These are phyloP conservation scores for Saccharomyces hybrid DNA, from an alignment of 1,139 yeast species.

Conservation along the genomic window DNA sequence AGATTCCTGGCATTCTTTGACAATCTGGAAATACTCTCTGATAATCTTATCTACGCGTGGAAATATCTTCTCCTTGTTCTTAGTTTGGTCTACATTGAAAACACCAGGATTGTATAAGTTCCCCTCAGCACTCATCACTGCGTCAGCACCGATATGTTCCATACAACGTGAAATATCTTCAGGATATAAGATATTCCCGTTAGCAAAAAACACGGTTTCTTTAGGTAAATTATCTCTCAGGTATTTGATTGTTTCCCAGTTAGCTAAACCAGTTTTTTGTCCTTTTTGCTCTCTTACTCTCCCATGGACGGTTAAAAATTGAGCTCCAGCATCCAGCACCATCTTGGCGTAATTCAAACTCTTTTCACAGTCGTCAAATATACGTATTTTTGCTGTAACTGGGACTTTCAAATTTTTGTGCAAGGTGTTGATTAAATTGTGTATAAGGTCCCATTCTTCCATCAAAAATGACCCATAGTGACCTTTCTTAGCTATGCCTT, in stretches of 20 bases:
- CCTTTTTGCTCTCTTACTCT: constrained; percentile 97
- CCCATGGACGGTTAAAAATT: constrained; percentile 90
- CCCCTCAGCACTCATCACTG: constrained; percentile 97
- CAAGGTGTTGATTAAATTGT: constrained; percentile 59
- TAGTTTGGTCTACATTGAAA: constrained; percentile 37
- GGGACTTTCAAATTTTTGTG: constrained; percentile 75
- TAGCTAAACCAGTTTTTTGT: constrained; percentile 89
- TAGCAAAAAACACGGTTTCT: constrained; percentile 85
- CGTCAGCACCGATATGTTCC: constrained; percentile 64
- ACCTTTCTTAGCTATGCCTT: constrained; percentile 92
- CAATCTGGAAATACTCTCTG: constrained; percentile 84
- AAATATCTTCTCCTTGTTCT: constrained; percentile 55
- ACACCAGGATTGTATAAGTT: constrained; percentile 90
- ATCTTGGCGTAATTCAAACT: constrained; percentile 80
- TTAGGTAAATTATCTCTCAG: constrained; percentile 71
- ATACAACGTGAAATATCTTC: constrained; percentile 69
- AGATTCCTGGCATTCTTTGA: constrained; percentile 50
- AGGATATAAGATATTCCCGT: constrained; percentile 85
- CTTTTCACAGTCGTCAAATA: constrained; percentile 79
- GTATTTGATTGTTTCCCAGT: constrained; percentile 75
- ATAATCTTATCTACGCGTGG: constrained; percentile 80
- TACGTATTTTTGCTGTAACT: constrained; percentile 92
- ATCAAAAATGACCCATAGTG: constrained; percentile 91
- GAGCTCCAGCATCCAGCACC: constrained; percentile 95
- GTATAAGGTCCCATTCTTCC: constrained; percentile 93